Conservation (phyloP, 495 filamentous ascomycete genomes). For the Aspergillus incahuasiensis region DNA sequence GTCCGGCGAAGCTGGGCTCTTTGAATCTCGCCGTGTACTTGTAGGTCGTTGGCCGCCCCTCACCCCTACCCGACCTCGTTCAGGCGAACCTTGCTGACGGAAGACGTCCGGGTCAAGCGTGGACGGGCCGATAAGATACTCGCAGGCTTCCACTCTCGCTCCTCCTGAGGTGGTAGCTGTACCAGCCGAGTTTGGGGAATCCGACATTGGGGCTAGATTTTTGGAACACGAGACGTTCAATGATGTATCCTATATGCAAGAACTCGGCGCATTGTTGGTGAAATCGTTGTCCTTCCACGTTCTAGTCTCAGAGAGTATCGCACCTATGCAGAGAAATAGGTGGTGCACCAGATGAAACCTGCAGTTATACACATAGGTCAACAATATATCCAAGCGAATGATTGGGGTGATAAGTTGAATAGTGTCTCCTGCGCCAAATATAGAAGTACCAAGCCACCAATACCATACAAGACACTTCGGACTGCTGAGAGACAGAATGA, state of each 20-base stretch:
- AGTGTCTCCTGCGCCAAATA: neutral
- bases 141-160: neutral
- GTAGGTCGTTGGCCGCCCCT: conserved; percentile 8
- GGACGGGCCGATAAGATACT: conserved; percentile 1
- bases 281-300: neutral
- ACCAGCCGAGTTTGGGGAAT: neutral
- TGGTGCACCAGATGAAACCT: neutral
- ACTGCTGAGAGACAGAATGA: neutral
- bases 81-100: neutral
- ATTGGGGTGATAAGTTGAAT: conserved; percentile 3
- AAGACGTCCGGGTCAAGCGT: neutral
- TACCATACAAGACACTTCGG: neutral
- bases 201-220: neutral
- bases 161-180: neutral
- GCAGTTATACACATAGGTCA: neutral
- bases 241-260: neutral
- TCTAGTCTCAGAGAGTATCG: neutral
- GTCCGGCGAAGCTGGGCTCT: conserved; percentile 45
- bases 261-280: neutral
- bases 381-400: conserved; percentile 3
- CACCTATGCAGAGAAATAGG: neutral
- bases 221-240: neutral
- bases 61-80: conserved; percentile 17
- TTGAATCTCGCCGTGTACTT: conserved; percentile 7
- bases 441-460: neutral